Conservation (phyloP, 495 filamentous ascomycete species). For the Penicillium argentinense region DNA sequence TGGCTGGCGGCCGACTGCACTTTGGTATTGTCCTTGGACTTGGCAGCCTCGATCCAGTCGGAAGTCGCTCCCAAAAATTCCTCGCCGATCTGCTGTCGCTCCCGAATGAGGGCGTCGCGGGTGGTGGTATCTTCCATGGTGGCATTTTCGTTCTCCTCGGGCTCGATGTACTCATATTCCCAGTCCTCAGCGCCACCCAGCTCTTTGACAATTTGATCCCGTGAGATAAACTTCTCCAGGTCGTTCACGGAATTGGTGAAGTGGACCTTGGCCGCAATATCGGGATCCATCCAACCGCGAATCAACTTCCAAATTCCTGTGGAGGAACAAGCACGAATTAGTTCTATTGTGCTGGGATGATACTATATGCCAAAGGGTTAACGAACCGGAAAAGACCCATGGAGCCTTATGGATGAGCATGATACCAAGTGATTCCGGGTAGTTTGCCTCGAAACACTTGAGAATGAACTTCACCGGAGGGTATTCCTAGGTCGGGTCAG, state of each 20-base stretch:
- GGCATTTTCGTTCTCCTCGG: constrained; percentile 67
- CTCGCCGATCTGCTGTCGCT: constrained; percentile 59
- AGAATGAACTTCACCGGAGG: constrained; percentile 95
- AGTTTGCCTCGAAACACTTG: constrained; percentile 96
- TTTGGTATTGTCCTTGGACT: constrained; percentile 36
- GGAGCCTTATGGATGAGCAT: constrained; percentile 92
- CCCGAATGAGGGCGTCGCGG: constrained; percentile 56
- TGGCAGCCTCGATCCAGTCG: constrained; percentile 59
- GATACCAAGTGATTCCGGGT: constrained; percentile 83
- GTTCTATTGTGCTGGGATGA: too few species aligned
- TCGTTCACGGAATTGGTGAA: constrained; percentile 82
- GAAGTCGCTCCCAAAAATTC: constrained; percentile 67
- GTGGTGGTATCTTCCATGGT: constrained; percentile 64
- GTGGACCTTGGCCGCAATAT: constrained; percentile 89
- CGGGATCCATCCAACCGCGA: constrained; percentile 91
- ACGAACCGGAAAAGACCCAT: constrained; percentile 85
- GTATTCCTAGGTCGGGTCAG: constrained; percentile 64
- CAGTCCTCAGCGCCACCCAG: constrained; percentile 82
- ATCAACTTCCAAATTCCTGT: constrained; percentile 81
- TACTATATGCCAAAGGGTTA: too few species aligned
- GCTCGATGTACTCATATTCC: constrained; percentile 78
- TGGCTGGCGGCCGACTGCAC: constrained; percentile 49
- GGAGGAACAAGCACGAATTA: background rate
- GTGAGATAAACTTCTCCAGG: constrained; percentile 69
- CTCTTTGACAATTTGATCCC: constrained; percentile 67